Evolutionary conservation across 2,329 filamentous ascomycete species (phyloP), one percentile per base, ranked within the genome.

Genomic region (Pleochaeta shiraiana): DNA sequence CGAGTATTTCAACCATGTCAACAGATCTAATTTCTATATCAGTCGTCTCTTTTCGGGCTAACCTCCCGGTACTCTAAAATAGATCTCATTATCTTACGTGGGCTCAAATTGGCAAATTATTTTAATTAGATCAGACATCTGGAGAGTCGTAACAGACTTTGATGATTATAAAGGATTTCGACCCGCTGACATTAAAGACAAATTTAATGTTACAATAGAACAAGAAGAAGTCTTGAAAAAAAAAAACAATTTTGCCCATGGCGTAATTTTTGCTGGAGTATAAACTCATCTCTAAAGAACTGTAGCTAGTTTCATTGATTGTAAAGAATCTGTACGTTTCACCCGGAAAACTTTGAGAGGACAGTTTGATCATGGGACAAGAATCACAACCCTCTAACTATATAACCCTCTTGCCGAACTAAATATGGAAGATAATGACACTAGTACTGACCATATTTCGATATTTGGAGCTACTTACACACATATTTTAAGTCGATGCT

Each of bases 71-170:
- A 12, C 28, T 43, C 24, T 62, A 33, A 19, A 43, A 33, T 30
- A n/a, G 30, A 30, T 43, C 37, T 14, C 60, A 62, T 14, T 45
- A 62, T 43, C 34, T n/a, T 9, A 62, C 60, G 19, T 62, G 21
- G 60, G 37, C 60, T 43, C 11, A 62, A 45, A 43, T 21, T 62
- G 37, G 34, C 60, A 62, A 62, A 34, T 62, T 0, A 21, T 62
- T 0, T 21, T 62, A 1, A 62, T 62, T 33, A 34, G 60, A n/a
- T 62, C 21, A 24, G 37, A 62, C 60, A 43, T 43, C 60, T 62
- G 60, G 60, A 26, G 21, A 14, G 60, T 62, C 14, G 45, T 62
- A 33, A 62, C 60, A 16, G 34, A 62, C 12, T 7, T 21, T 39
- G 60, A 30, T 39, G 3, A 19, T 43, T 14, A 43, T n/a, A 43